These are phyloP conservation scores for Hypoxylon lenormandii DNA, from an alignment of 495 filamentous ascomycete genomes.

Conservation along the genomic window DNA sequence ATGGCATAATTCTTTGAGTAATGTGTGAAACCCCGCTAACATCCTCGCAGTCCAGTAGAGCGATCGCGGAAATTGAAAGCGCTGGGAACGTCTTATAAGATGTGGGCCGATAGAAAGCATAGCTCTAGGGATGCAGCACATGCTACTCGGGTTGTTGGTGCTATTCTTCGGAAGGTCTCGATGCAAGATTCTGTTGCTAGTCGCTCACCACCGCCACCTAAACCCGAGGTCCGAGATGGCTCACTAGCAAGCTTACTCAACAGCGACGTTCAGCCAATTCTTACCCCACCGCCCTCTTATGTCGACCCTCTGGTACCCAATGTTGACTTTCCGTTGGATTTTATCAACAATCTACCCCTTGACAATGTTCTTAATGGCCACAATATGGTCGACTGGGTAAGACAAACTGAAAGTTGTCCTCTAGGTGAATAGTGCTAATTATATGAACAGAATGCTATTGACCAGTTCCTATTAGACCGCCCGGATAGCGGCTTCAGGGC, in stretches of 20 bases:
- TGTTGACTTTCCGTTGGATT: conserved; percentile 41
- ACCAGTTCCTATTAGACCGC: conserved; percentile 49
- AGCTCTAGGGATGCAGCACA: conserved; percentile 53
- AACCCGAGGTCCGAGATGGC: conserved; percentile 42
- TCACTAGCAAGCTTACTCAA: conserved; percentile 47
- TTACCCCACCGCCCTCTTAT: conserved; percentile 19
- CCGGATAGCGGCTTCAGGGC: conserved; percentile 42
- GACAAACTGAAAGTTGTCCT: conserved; percentile 11
- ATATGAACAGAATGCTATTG: conserved; percentile 49
- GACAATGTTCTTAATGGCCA: conserved; percentile 49
- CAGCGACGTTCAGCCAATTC: conserved; percentile 40
- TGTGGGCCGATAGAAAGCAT: conserved; percentile 52
- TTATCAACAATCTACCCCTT: conserved; percentile 42
- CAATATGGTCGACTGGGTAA: conserved; percentile 58
- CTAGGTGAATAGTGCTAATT: conserved; percentile 27
- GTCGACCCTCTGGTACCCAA: conserved; percentile 30
- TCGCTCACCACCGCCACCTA: conserved; percentile 44
- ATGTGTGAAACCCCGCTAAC: background rate
- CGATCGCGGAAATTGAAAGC: conserved; percentile 51
- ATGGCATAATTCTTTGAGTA: no score
- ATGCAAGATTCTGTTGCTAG: conserved; percentile 34
- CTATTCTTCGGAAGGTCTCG: conserved; percentile 55
- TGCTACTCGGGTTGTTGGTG: conserved; percentile 54
- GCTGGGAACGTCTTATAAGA: conserved; percentile 56
- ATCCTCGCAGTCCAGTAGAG: conserved; percentile 36